These are phyloP conservation scores for Decorospora gaudefroyi DNA, from an alignment of 2,329 filamentous ascomycete species.

Conservation along the genomic window DNA sequence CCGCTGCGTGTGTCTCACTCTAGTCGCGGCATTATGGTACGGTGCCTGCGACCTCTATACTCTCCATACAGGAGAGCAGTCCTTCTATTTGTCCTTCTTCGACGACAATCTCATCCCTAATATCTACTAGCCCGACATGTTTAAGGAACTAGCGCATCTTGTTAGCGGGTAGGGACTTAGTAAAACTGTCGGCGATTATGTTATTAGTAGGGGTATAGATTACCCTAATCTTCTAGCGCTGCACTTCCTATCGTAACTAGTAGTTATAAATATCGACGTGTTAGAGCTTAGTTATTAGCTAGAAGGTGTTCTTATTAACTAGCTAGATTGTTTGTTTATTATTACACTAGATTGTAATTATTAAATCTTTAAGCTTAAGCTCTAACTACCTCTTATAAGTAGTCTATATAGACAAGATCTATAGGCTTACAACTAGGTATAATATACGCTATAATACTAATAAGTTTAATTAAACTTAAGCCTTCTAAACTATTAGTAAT, in stretches of 20 bases:
- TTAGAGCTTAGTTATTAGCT: conserved; percentile 10
- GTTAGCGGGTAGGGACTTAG: conserved; percentile 9
- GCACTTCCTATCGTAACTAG: conserved; percentile 10
- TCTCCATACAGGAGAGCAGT: not conserved
- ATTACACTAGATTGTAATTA: too few relatives aligned
- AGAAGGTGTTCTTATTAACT: not conserved
- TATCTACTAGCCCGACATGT: not conserved
- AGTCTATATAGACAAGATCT: too few relatives aligned
- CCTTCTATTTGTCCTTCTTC: not conserved
- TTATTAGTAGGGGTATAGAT: conserved; percentile 3
- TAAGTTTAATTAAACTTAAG: too few relatives aligned
- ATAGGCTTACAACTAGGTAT: too few relatives aligned
- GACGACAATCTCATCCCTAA: not conserved
- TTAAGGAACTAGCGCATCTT: conserved; percentile 3
- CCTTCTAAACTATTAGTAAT: too few relatives aligned
- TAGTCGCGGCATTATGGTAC: too few relatives aligned
- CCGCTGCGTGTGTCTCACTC: not conserved
- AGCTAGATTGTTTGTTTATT: conserved; percentile 11
- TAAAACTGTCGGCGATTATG: conserved; percentile 9
- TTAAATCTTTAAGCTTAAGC: too few relatives aligned
- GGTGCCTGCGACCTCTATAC: not conserved
- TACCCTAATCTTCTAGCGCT: conserved; percentile 2
- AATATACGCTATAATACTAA: too few relatives aligned
- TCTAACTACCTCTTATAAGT: too few relatives aligned
- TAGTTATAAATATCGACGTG: conserved; percentile 15